Evolutionary conservation across 257 asterid genomes (phyloP), one percentile per base, ranked within the genome.

Genomic region (Forsythia viridissima): DNA sequence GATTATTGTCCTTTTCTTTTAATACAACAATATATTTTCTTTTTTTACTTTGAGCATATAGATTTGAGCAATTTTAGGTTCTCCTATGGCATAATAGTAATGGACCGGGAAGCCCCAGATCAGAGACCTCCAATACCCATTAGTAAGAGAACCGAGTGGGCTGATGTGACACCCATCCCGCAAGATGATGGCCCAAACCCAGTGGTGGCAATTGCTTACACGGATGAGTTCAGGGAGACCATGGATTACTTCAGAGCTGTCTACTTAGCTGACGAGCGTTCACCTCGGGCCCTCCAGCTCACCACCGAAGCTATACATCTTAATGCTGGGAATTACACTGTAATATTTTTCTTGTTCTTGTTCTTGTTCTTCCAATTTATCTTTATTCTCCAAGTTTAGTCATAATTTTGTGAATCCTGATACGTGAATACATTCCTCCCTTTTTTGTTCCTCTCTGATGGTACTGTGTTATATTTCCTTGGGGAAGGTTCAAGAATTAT

Each of bases 151-250:
- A 86, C 94, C 40, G 98, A 92, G 71, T 95, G 98, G 98, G 94
- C 86, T 0, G 99, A 93, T 41, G 83, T 95, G 18, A 85, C 42
- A 78, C 97, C 99, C 24, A 80, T 95, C 20, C 93, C 96, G 2
- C 99, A 95, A 80, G 87, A 93, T 68, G 99, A 95, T 66, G 99
- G 98, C 79, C 97, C 92, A 3, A 89, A 89, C 70, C 97, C 97
- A 18, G 91, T 95, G n/a, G 99, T 93, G 57, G 90, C 97, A 40
- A 95, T 95, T 73, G 88, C 92, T 48, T 95, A 95, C 81, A 82
- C 90, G 0, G 93, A 92, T 15, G 97, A 91, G 51, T 95, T 95
- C 87, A 77, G 66, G 10, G 98, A 95, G 78, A 89, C 96, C 72
- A 93, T 95, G 99, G 90, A 90, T 78, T 95, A 91, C 82, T 95